Percentiles rank a stretch among this genome's conserved stretches.
Conservation (phyloP, 176 grass and related monocot species). For the Elaeis guineensis region DNA sequence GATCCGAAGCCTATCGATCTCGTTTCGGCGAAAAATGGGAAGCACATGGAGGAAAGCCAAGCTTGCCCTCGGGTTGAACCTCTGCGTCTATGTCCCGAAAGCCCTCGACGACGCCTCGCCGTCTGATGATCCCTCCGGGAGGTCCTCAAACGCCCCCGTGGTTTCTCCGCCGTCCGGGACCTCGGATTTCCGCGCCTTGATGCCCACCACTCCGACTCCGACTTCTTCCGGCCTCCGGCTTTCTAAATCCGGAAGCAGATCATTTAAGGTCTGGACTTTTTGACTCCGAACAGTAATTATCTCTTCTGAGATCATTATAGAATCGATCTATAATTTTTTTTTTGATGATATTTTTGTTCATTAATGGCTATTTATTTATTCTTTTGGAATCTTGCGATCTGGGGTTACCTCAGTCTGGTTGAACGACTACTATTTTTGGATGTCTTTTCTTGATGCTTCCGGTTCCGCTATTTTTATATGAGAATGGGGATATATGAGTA, state of each 20-base stretch:
- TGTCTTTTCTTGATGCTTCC: too few relatives aligned
- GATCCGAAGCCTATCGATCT: too few relatives aligned
- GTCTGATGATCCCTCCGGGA: slow-evolving; percentile 36
- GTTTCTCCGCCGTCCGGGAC: slow-evolving; percentile 1
- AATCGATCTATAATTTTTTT: neutral
- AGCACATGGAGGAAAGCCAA: slow-evolving; percentile 92
- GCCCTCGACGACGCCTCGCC: slow-evolving; percentile 43
- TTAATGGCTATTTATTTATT: neutral
- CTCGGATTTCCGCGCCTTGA: slow-evolving; percentile 28
- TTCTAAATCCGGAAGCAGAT: slow-evolving; percentile 81
- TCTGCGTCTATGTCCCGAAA: slow-evolving; percentile 76
- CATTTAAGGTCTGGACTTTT: slow-evolving; percentile 45
- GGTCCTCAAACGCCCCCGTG: slow-evolving; percentile 17
- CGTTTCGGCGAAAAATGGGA: slow-evolving; percentile 25
- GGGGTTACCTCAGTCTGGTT: too few relatives aligned
- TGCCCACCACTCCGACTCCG: slow-evolving; percentile 87
- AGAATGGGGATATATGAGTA: neutral
- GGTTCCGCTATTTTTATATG: slow-evolving; percentile 1
- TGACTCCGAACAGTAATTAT: slow-evolving; percentile 9
- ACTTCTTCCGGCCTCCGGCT: slow-evolving; percentile 65
- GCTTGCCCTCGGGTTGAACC: slow-evolving; percentile 72
- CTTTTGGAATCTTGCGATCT: too few relatives aligned
- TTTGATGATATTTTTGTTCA: neutral
- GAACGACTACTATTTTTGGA: too few relatives aligned
- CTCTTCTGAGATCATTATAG: neutral